Evolutionary conservation across 2,329 filamentous ascomycete genomes (phyloP), one percentile per base, ranked within the genome.

Genomic region (Sporothrix pseudoabietina): DNA sequence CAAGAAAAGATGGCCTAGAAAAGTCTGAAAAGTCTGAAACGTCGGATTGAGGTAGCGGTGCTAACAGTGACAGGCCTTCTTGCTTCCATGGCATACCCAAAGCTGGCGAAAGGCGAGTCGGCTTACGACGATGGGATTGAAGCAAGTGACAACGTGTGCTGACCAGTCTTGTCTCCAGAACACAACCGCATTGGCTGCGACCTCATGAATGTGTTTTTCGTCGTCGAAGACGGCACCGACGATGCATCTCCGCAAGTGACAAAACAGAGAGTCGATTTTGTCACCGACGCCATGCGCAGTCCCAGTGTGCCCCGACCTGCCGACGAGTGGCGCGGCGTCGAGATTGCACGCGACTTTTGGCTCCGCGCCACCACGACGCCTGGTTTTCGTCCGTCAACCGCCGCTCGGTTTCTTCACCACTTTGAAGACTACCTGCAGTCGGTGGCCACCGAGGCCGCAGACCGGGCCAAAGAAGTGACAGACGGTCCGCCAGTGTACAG

Each of bases 281-380:
- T 77, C 30, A 76, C 75, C 71, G 77, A 79, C 35, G 77, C 77
- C 0, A 41, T 79, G 10, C 61, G 57, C 12, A 66, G 77, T 35
- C 76, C 77, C 0, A 52, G 73, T 1, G 76, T 73, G 47, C 74
- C 76, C 2, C 74, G 76, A 10, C 76, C 77, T 0, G 22, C 39
- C 4, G 74, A 69, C 1, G 77, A 79, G 52, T 77, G 72, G 72
- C 32, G 76, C 10, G 77, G 76, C 1, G 76, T 76, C 35, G 74
- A 76, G 61, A 66, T 78, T 26, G 72, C 77, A 1, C 73, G 78
- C 39, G 77, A 79, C 78, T 80, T 80, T 66, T 80, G 78, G 78
- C 69, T 70, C 1, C 74, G 75, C 1, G 65, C 75, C 5, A 72
- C 71, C 9, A 54, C 78, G 35, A 76, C 73, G 1, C 71, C 76